These are phyloP conservation scores for Articulospora tetracladia DNA, from an alignment of 495 filamentous ascomycete genomes.

Conservation along the genomic window DNA sequence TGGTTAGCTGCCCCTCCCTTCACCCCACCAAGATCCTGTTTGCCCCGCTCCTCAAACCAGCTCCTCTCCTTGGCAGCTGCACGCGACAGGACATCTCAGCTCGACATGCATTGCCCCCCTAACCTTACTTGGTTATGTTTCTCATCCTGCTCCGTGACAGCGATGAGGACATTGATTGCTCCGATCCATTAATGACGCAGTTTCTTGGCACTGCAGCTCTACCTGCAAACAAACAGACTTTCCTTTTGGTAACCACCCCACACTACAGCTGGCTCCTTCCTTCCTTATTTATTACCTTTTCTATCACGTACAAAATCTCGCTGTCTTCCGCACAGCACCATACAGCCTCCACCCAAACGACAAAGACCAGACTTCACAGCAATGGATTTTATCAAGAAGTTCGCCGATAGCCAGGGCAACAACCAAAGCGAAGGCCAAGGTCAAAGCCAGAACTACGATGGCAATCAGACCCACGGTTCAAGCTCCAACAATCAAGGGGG, in stretches of 20 bases:
- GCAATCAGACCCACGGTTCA: not conserved
- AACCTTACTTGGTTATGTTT: not conserved
- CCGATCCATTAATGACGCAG: not conserved
- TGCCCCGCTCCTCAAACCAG: not conserved
- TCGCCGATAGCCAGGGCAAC: not conserved
- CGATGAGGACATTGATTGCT: not conserved
- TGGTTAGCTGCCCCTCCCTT: not conserved
- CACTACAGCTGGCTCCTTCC: not conserved
- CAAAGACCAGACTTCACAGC: not conserved
- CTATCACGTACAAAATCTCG: not conserved
- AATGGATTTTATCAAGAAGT: constrained; percentile 13
- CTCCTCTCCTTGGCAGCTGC: not conserved
- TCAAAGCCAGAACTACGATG: not conserved
- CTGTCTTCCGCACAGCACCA: not conserved
- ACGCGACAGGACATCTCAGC: not conserved
- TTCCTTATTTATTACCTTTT: not conserved
- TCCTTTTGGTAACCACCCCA: not conserved
- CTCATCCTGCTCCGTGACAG: not conserved
- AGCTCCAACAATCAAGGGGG: constrained; percentile 3
- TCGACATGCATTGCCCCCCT: not conserved
- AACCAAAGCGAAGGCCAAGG: not conserved
- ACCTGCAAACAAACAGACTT: not conserved
- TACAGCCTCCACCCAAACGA: not conserved
- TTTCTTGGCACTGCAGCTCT: not conserved
- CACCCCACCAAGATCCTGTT: not conserved